A percentile compares a stretch with the other conserved stretches of the same genome.
These are phyloP conservation scores for Balamuthia mandrillaris DNA, from an alignment of 208 protist species.

Conservation along the genomic window DNA sequence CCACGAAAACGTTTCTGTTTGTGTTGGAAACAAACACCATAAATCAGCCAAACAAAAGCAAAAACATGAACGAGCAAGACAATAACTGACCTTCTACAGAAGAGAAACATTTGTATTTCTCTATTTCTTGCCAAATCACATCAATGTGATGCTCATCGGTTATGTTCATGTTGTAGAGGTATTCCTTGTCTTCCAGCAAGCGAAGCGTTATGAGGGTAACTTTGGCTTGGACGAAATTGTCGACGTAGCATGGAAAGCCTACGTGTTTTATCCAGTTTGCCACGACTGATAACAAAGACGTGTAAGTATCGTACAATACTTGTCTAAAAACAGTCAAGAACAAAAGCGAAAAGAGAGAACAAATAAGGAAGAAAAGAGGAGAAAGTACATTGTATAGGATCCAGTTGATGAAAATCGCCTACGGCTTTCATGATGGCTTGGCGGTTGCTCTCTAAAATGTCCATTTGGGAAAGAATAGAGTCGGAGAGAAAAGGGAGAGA, in stretches of 20 bases:
- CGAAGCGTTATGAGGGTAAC: too few relatives aligned
- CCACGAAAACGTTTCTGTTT: constrained; percentile 30
- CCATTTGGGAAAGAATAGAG: constrained; percentile 15
- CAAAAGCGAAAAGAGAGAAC: background rate
- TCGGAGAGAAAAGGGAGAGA: background rate
- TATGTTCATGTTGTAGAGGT: too few relatives aligned
- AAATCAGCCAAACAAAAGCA: too few relatives aligned
- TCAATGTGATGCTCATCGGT: too few relatives aligned
- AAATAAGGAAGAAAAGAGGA: background rate
- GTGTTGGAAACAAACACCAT: too few relatives aligned
- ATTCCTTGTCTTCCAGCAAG: too few relatives aligned
- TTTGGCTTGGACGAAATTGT: too few relatives aligned
- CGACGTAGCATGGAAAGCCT: too few relatives aligned
- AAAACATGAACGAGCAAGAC: background rate
- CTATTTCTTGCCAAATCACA: background rate
- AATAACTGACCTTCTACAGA: constrained; percentile 6
- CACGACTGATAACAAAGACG: constrained; percentile 29
- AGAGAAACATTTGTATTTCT: constrained; percentile 11
- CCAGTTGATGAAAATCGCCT: too few relatives aligned
- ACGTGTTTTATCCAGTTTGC: background rate
- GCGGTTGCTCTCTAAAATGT: background rate
- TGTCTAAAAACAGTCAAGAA: background rate
- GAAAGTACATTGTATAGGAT: too few relatives aligned
- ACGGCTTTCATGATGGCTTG: background rate
- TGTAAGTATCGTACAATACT: too few relatives aligned